Conservation (phyloP, 805 yeast species). For the Nakazawaea molendinolei region DNA sequence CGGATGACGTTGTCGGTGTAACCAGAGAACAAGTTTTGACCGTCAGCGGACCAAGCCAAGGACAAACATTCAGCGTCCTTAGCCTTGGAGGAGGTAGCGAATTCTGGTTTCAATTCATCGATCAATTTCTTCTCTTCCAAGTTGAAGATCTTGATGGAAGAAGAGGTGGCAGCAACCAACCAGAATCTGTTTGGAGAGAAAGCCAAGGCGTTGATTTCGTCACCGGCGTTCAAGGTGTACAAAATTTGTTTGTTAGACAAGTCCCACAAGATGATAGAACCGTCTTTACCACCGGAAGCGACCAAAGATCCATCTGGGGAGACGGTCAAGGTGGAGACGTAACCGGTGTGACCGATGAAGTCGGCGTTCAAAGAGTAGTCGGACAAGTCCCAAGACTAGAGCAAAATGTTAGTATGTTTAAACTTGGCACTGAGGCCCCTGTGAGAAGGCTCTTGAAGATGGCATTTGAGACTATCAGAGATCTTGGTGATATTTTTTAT, state of each 20-base stretch:
- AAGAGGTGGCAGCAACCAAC: conserved; percentile 98
- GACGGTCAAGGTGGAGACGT: conserved; percentile 93
- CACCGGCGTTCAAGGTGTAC: conserved; percentile 92
- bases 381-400: conserved; percentile 89
- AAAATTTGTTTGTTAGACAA: conserved; percentile 76
- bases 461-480: conserved; percentile 62
- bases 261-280: conserved; percentile 98
- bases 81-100: conserved; percentile 76
- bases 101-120: conserved; percentile 98
- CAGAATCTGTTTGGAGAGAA: conserved; percentile 99
- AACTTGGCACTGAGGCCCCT: not conserved
- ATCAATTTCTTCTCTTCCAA: conserved; percentile 89
- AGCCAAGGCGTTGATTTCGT: conserved; percentile 96
- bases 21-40: conserved; percentile 99
- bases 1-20: conserved; percentile 99
- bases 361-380: conserved; percentile 87
- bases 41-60: conserved; percentile 99
- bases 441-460: not conserved
- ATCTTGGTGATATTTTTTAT: conserved; percentile 91
- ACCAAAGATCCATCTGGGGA: conserved; percentile 99
- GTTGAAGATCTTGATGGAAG: conserved; percentile 97
- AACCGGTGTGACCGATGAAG: conserved; percentile 98
- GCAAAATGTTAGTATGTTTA: conserved; percentile 13
- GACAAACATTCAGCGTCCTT: conserved; percentile 98
- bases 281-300: conserved; percentile 99